phyloP scores from a whole-genome alignment of 1,284 basidiomycete species.

The Volvariella volvacea region DNA sequence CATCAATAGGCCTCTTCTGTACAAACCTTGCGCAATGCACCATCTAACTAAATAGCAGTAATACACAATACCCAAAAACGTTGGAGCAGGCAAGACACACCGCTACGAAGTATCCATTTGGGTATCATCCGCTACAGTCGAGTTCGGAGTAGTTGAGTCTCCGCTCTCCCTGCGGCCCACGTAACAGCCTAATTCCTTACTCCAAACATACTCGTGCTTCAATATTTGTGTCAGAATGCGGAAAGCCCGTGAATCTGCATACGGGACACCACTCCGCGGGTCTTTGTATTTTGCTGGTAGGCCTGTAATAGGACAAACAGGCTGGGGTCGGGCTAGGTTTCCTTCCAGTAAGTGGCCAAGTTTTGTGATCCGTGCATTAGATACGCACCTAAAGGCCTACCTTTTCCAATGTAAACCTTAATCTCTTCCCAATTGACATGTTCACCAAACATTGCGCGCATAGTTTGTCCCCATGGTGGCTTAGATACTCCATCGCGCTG shows the following conservation, averaged over 20 bases:
- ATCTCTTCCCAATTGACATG: constrained; percentile 66
- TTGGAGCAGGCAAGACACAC: too few relatives aligned
- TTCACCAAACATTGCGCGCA: constrained; percentile 72
- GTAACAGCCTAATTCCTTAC: constrained; percentile 50
- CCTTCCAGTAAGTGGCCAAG: constrained; percentile 5
- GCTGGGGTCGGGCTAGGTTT: constrained; percentile 49
- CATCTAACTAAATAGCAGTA: too few relatives aligned
- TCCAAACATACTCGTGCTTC: constrained; percentile 63
- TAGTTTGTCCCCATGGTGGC: constrained; percentile 64
- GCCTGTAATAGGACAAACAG: constrained; percentile 60
- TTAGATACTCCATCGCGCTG: constrained; percentile 39
- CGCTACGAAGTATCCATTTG: constrained; percentile 5
- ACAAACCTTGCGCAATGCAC: too few relatives aligned
- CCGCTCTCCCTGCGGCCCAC: constrained; percentile 20
- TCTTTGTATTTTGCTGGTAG: constrained; percentile 63
- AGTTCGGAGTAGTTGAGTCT: constrained; percentile 1
- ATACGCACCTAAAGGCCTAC: constrained; percentile 41
- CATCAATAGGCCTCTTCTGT: too few relatives aligned
- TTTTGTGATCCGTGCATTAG: constrained; percentile 1
- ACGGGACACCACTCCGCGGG: constrained; percentile 72
- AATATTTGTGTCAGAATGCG: constrained; percentile 51
- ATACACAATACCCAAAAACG: too few relatives aligned
- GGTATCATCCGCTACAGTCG: background rate
- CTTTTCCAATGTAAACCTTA: constrained; percentile 53
- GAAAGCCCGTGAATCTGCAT: constrained; percentile 64